These are phyloP conservation scores for Diaporthe citrichinensis DNA, from an alignment of 2,329 filamentous ascomycete species.

Conservation along the genomic window DNA sequence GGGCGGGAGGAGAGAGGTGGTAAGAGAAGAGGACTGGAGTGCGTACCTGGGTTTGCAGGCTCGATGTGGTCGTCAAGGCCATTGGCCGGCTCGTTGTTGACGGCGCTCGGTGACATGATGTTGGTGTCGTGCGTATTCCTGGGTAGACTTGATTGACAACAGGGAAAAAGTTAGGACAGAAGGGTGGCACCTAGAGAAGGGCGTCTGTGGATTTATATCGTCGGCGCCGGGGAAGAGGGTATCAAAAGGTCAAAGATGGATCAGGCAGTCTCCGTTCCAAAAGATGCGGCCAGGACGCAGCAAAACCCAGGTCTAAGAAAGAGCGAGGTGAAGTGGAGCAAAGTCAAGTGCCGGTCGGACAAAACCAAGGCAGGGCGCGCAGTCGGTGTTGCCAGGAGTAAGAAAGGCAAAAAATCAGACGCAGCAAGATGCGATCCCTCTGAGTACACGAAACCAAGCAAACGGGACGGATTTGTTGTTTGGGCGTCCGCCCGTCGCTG, in stretches of 20 bases:
- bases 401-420: not conserved
- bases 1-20: too few relatives aligned
- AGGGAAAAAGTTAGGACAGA: not conserved
- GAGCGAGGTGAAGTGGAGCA: not conserved
- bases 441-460: not conserved
- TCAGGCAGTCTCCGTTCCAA: not conserved
- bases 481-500: not conserved
- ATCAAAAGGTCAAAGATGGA: slow-evolving; percentile 6
- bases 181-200: not conserved
- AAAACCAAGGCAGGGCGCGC: not conserved
- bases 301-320: not conserved
- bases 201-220: not conserved
- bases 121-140: not conserved
- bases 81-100: slow-evolving; percentile 23
- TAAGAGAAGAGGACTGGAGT: not conserved
- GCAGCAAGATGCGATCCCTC: not conserved
- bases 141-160: not conserved
- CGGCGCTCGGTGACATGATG: slow-evolving; percentile 39
- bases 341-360: not conserved
- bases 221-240: not conserved
- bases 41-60: slow-evolving; percentile 38
- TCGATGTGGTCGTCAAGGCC: slow-evolving; percentile 23
- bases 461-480: slow-evolving; percentile 16
- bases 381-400: not conserved
- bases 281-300: not conserved